Evolutionary conservation across 306 rosid genomes (phyloP).

Genomic region (Pyrus betulifolia): DNA sequence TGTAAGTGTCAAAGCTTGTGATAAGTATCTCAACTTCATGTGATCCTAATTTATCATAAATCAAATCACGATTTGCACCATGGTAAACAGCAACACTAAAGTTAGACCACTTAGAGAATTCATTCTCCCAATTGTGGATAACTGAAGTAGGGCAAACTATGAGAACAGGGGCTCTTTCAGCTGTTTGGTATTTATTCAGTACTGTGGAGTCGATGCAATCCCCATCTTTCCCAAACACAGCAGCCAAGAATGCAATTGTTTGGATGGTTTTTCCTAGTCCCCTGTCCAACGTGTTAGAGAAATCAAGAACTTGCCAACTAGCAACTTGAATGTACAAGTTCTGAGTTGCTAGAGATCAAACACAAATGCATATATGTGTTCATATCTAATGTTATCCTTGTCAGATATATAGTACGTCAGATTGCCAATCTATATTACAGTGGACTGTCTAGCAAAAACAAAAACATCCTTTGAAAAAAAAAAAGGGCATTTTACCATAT

Average conservation of each 20-base stretch:
- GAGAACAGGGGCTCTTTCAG: constrained; percentile 57
- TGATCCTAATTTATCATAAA: constrained; percentile 56
- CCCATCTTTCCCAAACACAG: constrained; percentile 65
- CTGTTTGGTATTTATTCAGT: constrained; percentile 20
- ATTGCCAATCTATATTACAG: not conserved
- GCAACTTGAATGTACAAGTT: not conserved
- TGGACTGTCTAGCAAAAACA: not conserved
- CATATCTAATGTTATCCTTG: not conserved
- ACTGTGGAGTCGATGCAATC: constrained; percentile 17
- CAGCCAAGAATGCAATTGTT: constrained; percentile 89
- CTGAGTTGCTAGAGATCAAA: not conserved
- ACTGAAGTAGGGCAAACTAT: constrained; percentile 84
- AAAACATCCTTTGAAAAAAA: not conserved
- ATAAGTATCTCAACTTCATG: constrained; percentile 63
- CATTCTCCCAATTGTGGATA: constrained; percentile 85
- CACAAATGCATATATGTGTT: not conserved
- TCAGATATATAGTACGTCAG: not conserved
- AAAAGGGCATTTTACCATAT: not conserved
- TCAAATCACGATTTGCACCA: constrained; percentile 72
- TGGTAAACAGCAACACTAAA: constrained; percentile 74
- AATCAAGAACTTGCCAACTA: constrained; percentile 11
- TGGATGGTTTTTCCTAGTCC: constrained; percentile 97
- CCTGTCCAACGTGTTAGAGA: constrained; percentile 43
- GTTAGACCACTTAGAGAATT: constrained; percentile 86
- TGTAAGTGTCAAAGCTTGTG: constrained; percentile 83